Conservation (phyloP, 306 rosid genomes). For the Vicia faba region DNA sequence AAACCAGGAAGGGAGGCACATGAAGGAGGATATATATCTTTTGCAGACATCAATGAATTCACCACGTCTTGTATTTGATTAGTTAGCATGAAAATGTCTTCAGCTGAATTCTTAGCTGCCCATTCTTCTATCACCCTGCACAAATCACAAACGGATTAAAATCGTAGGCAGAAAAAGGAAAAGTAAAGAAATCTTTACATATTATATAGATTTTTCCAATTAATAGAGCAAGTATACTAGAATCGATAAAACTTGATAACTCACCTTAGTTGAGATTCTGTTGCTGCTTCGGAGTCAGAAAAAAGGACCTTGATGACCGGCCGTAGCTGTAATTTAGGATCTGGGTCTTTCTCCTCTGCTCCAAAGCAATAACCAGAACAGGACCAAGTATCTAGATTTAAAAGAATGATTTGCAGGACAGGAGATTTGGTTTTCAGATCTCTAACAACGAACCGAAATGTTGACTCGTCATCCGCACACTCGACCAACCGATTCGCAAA, state of each 20-base stretch:
- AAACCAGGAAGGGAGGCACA: slow-evolving; percentile 68
- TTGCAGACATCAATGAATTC: slow-evolving; percentile 49
- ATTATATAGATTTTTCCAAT: too few species aligned
- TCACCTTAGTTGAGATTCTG: slow-evolving; percentile 70
- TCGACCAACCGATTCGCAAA: slow-evolving; percentile 72
- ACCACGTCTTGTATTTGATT: slow-evolving; percentile 64
- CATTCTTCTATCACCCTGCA: slow-evolving; percentile 82
- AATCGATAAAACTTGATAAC: slow-evolving; percentile 29
- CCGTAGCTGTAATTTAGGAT: slow-evolving; percentile 54
- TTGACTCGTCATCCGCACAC: slow-evolving; percentile 74
- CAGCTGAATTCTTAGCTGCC: slow-evolving; percentile 64
- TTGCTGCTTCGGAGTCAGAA: slow-evolving; percentile 50
- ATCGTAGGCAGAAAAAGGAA: neutral
- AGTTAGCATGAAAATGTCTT: slow-evolving; percentile 72
- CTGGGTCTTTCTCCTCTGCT: slow-evolving; percentile 37
- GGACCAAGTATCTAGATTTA: slow-evolving; percentile 77
- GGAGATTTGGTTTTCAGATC: slow-evolving; percentile 69
- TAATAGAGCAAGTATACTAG: neutral
- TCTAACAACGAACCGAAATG: slow-evolving; percentile 78
- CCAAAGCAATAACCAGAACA: slow-evolving; percentile 57
- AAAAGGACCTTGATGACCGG: slow-evolving; percentile 77
- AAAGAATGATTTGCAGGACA: slow-evolving; percentile 66
- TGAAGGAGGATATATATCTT: slow-evolving; percentile 64
- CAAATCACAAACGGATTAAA: slow-evolving; percentile 42
- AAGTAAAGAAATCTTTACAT: too few species aligned